A percentile compares a stretch with the other conserved stretches of the same genome.
phyloP scores from a whole-genome alignment of 208 protist genomes.

The Strigomonas culicis region DNA sequence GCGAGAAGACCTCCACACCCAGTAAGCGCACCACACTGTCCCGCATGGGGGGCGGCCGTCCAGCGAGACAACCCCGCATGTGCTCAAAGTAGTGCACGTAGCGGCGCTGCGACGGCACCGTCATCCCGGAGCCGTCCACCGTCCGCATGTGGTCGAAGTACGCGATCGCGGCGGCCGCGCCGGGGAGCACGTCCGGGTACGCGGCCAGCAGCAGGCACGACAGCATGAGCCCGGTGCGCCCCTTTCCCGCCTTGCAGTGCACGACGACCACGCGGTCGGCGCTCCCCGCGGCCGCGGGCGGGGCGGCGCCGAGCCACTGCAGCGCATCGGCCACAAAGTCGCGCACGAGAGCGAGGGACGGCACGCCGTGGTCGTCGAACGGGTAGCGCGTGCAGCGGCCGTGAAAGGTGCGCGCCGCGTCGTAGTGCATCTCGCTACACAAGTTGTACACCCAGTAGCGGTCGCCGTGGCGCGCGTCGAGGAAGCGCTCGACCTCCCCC shows the following conservation, averaged over 20 bases:
- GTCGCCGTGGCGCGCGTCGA: constrained; percentile 82
- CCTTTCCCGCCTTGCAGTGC: constrained; percentile 98
- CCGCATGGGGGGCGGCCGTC: constrained; percentile 10
- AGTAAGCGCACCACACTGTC: not conserved
- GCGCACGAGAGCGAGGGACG: constrained; percentile 78
- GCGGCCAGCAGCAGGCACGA: constrained; percentile 54
- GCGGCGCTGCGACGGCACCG: constrained; percentile 77
- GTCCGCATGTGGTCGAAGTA: constrained; percentile 67
- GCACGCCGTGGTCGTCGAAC: constrained; percentile 96
- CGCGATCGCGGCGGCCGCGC: constrained; percentile 46
- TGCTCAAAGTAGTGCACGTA: constrained; percentile 46
- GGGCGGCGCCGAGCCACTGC: constrained; percentile 38
- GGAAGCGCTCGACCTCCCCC: constrained; percentile 89
- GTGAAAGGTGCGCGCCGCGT: constrained; percentile 45
- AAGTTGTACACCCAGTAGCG: constrained; percentile 94
- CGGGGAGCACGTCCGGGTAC: constrained; percentile 26
- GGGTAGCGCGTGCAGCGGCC: constrained; percentile 65
- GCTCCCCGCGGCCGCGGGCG: constrained; percentile 12
- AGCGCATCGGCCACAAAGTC: constrained; percentile 59
- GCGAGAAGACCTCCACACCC: not conserved
- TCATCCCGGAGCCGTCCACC: constrained; percentile 69
- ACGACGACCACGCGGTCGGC: constrained; percentile 82
- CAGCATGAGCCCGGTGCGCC: constrained; percentile 95
- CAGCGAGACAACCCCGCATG: constrained; percentile 22
- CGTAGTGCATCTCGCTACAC: constrained; percentile 87